A percentile compares a stretch with the other conserved stretches of the same genome.
These are phyloP conservation scores for Heimioporus sp. DNA, from an alignment of 768 basidiomycete genomes.

Conservation along the genomic window DNA sequence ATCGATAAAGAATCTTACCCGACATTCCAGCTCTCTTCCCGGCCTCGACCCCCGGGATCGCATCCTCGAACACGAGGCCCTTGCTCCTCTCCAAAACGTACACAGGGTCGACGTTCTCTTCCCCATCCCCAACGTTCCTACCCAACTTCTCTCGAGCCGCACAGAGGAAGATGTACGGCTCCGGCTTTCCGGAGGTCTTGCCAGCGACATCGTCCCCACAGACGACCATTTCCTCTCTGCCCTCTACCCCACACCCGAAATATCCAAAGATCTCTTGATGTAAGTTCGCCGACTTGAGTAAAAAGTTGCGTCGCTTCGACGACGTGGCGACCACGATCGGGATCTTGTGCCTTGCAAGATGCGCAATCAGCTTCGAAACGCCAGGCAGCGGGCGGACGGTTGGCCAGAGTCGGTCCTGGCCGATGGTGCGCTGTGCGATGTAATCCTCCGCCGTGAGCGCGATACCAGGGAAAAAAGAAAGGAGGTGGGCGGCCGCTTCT, in stretches of 20 bases:
- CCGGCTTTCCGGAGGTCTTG: constrained; percentile 68
- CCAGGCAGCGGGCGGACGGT: constrained; percentile 74
- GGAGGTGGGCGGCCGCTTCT: constrained; percentile 61
- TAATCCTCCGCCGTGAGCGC: constrained; percentile 61
- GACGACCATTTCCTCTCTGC: constrained; percentile 49
- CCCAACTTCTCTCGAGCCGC: constrained; percentile 63
- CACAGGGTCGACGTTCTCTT: constrained; percentile 27
- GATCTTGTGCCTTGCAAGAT: constrained; percentile 63
- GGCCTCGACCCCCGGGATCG: constrained; percentile 71
- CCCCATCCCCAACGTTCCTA: constrained; percentile 52
- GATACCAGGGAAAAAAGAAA: constrained; percentile 77
- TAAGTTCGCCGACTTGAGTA: constrained; percentile 65
- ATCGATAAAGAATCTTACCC: constrained; percentile 43
- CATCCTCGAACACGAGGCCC: constrained; percentile 85
- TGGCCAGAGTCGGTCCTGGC: constrained; percentile 68
- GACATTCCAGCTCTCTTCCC: constrained; percentile 86
- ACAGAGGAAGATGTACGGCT: constrained; percentile 76
- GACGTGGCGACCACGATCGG: constrained; percentile 85
- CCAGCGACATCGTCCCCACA: constrained; percentile 69
- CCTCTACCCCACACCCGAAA: constrained; percentile 23
- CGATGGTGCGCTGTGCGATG: constrained; percentile 49
- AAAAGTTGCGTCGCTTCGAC: constrained; percentile 61
- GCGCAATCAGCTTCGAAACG: constrained; percentile 61
- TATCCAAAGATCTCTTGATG: constrained; percentile 50
- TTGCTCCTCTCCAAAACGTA: constrained; percentile 49